Evolutionary conservation across 129 eudicot genomes (phyloP), one percentile per base, ranked within the genome.

Genomic region (Flaveria ramosissima): DNA sequence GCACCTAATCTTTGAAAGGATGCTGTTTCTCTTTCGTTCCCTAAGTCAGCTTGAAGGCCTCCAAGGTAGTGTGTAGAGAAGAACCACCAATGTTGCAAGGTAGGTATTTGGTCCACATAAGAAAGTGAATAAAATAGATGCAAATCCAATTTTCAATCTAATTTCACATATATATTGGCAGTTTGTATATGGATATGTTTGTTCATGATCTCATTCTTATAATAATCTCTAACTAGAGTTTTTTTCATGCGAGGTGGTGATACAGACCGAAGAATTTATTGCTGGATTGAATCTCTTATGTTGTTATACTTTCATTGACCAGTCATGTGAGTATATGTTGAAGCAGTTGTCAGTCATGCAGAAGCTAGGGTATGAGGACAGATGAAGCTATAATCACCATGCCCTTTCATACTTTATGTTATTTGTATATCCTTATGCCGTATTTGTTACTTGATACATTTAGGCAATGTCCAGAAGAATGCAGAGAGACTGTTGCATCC

Each of bases 401-500:
- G 51, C 68, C 71, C 12, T 46, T 70, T 70, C 17, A 21, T 45
- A 21, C n/a, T 51, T 32, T 21, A 12, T 11, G 17, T 9, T 19
- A 68, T 32, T 43, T 20, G 52, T 57, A 26, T 59, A 24, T 47
- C 47, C 9, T 55, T 59, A 14, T 59, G n/a, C 70, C 70, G 36
- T 66, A 57, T 32, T 14, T 63, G 21, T 15, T 67, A 46, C 48
- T 32, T 71, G 43, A 51, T 68, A 53, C 45, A 51, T 77, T 86
- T 88, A 94, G 99, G 82, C 97, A 86, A 74, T 94, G 99, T 70
- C 99, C 97, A 63, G 99, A 94, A 76, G 93, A 89, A 73, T 94
- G 96, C 71, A 87, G 97, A 83, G 96, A 89, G 87, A 87, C 96
- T 46, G 97, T 94, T 43, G 89, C 90, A 53, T 91, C 94, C 45